phyloP scores from a whole-genome alignment of 2,329 filamentous ascomycete species.

The Xylaria hypoxylon region DNA sequence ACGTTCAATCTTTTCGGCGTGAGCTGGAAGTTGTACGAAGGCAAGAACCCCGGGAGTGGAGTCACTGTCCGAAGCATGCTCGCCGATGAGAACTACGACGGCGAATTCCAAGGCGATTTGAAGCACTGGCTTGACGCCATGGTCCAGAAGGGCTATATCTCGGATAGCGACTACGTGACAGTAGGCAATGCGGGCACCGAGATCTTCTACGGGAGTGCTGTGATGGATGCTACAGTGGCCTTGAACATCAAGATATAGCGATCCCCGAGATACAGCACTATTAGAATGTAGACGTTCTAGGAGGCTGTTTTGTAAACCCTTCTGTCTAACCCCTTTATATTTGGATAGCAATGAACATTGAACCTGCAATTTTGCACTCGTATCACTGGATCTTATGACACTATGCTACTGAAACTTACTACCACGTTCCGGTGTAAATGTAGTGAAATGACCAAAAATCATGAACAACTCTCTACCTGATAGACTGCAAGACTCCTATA shows the following conservation, averaged over 20 bases:
- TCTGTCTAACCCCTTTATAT: constrained; percentile 15
- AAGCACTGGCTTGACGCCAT: constrained; percentile 43
- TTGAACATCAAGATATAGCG: constrained; percentile 35
- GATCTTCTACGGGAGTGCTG: constrained; percentile 42
- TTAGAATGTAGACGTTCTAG: constrained; percentile 10
- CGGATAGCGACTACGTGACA: constrained; percentile 39
- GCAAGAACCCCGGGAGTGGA: constrained; percentile 41
- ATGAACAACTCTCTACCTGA: no score
- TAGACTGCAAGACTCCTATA: no score
- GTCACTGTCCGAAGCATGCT: constrained; percentile 43
- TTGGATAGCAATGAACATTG: constrained; percentile 4
- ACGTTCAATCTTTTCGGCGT: constrained; percentile 41
- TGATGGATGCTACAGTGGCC: constrained; percentile 32
- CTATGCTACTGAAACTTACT: not conserved
- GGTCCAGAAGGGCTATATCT: constrained; percentile 39
- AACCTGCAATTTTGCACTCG: not conserved
- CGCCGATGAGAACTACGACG: constrained; percentile 37
- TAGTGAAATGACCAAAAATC: no score
- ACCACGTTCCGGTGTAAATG: no score
- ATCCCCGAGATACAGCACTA: not conserved
- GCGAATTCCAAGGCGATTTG: constrained; percentile 42
- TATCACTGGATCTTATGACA: not conserved
- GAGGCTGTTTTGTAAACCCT: constrained; percentile 11
- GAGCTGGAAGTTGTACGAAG: constrained; percentile 43
- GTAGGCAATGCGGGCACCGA: constrained; percentile 43